These are phyloP conservation scores for Gossypium ekmanianum DNA, from an alignment of 345 rosid species.

Conservation along the genomic window DNA sequence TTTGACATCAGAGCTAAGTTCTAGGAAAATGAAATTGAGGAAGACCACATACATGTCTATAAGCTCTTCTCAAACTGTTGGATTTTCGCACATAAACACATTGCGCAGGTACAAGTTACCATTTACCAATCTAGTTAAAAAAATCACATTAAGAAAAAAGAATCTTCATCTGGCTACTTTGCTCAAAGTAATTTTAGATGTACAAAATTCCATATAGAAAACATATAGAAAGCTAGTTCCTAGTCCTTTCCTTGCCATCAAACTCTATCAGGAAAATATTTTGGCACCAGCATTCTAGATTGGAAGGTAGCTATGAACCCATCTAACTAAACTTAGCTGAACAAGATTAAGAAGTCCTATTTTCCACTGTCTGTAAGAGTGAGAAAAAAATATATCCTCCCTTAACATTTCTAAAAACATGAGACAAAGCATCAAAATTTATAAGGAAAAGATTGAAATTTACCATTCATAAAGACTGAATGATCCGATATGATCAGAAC, in stretches of 20 bases:
- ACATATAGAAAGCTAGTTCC: too few relatives aligned
- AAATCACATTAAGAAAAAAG: too few relatives aligned
- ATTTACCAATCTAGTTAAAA: too few relatives aligned
- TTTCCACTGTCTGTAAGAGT: background rate
- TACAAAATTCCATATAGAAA: too few relatives aligned
- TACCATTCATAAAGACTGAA: constrained; percentile 57
- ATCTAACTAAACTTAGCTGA: background rate
- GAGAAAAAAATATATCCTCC: background rate
- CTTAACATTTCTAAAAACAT: background rate
- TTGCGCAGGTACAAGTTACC: too few relatives aligned
- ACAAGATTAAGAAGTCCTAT: background rate
- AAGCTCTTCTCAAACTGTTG: background rate
- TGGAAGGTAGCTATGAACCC: background rate
- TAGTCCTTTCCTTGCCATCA: too few relatives aligned
- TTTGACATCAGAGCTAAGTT: background rate
- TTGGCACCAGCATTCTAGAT: too few relatives aligned
- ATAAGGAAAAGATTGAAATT: background rate
- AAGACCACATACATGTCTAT: background rate
- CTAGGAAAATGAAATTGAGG: background rate
- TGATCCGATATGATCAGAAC: constrained; percentile 80
- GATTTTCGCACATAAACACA: background rate
- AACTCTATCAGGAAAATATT: too few relatives aligned
- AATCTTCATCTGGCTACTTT: too few relatives aligned
- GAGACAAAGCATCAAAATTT: background rate
- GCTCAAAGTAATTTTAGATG: too few relatives aligned